Base-by-base conservation (phyloP, 345 rosid species). In the Turritis glabra region DNA sequence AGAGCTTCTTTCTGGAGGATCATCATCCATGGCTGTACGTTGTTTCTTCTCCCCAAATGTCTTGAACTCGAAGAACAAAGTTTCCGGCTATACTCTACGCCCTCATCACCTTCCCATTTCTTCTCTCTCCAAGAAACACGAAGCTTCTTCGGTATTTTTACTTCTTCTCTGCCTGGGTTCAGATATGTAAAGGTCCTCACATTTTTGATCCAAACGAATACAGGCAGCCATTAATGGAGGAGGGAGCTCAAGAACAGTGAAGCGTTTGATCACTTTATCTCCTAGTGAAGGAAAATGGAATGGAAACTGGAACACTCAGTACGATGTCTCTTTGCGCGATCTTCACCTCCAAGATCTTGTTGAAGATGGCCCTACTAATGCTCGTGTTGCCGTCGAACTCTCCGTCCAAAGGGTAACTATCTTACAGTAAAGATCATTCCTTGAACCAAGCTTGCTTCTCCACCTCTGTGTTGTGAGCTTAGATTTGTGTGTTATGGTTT, bases 211-310 rank as follows among this genome's bases (percentile, higher is more conserved):
- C n/a, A n/a, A n/a, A n/a, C n/a, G n/a, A n/a, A n/a, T 50, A 9
- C 38, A 73, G 77, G 69, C 56, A 52, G 59, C 51, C 19, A 44
- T 61, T 11, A 78, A 61, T 44, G 78, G 81, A 73, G 81, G 78
- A 53, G 78, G 52, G 67, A 52, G 55, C 77, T 72, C 73, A 38
- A 66, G 48, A 73, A 51, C 80, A 60, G 71, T 27, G 71, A 77
- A 72, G 58, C 82, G 85, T 60, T 64, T 93, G 71, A 84, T 93
- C 61, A 84, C 81, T 0, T 63, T 93, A 53, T 87, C 96, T 5
- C 86, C 97, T 5, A 81, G 85, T 1, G 84, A 84, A 27, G 89
- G 91, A n/a, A 90, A 75, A 77, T 86, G 97, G 95, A 82, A 80
- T 26, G 93, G 92, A 17, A 77, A 67, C 2, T 93, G 93, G 97